phyloP scores from a whole-genome alignment of 108 stramenopile genomes.

The Pseudonitzschia multiseries region DNA sequence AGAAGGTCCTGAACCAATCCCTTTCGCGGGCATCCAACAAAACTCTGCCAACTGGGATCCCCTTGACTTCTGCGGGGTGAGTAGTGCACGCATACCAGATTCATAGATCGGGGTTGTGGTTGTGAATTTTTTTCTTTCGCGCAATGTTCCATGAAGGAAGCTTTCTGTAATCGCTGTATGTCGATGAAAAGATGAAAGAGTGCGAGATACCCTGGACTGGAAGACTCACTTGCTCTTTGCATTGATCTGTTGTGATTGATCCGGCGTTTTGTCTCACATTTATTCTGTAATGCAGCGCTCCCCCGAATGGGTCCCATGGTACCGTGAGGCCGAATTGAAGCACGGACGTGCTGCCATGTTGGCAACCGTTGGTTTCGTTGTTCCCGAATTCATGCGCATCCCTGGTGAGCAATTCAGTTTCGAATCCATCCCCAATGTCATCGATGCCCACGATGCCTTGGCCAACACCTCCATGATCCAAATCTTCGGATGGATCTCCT shows the following conservation, averaged over 20 bases:
- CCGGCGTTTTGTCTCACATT: background rate
- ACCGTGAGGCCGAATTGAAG: constrained; percentile 87
- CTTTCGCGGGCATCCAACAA: constrained; percentile 15
- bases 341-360: constrained; percentile 92
- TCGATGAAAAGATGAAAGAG: background rate
- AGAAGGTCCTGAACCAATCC: constrained; percentile 52
- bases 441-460: constrained; percentile 80
- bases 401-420: constrained; percentile 85
- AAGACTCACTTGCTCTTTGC: background rate
- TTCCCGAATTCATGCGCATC: constrained; percentile 82
- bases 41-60: constrained; percentile 56
- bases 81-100: constrained; percentile 1
- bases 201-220: background rate
- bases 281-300: constrained; percentile 17
- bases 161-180: too few species aligned
- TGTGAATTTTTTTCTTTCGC: background rate
- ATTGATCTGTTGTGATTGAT: background rate
- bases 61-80: constrained; percentile 65
- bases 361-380: constrained; percentile 81
- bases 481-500: constrained; percentile 67
- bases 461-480: constrained; percentile 71
- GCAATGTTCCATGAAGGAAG: background rate
- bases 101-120: constrained; percentile 25
- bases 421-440: constrained; percentile 71
- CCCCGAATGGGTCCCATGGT: constrained; percentile 58